These are phyloP conservation scores for Carallia pectinifolia DNA, from an alignment of 345 rosid genomes.

Conservation along the genomic window DNA sequence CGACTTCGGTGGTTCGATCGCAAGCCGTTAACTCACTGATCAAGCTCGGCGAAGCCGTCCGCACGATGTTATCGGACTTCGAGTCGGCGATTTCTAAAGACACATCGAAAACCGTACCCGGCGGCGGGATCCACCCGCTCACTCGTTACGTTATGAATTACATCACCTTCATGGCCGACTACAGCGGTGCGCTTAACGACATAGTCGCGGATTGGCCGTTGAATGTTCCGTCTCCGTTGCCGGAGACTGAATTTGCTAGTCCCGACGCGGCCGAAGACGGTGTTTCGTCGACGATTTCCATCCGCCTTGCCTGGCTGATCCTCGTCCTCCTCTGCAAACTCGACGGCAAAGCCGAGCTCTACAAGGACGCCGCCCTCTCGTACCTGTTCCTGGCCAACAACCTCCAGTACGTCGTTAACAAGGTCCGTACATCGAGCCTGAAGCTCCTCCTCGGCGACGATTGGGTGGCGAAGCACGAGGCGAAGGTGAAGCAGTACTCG, in stretches of 20 bases:
- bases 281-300: constrained; percentile 36
- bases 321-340: constrained; percentile 71
- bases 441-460: constrained; percentile 52
- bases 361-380: constrained; percentile 60
- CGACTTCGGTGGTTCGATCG: constrained; percentile 38
- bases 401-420: constrained; percentile 65
- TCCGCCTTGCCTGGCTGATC: constrained; percentile 60
- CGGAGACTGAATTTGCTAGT: constrained; percentile 46
- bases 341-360: constrained; percentile 56
- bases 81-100: constrained; percentile 60
- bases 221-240: constrained; percentile 36
- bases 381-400: constrained; percentile 78
- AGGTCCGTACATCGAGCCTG: constrained; percentile 56
- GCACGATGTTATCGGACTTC: constrained; percentile 51
- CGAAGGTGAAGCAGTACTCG: constrained; percentile 50
- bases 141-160: constrained; percentile 83
- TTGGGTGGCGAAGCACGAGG: constrained; percentile 60
- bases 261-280: constrained; percentile 29
- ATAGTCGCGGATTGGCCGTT: constrained; percentile 60
- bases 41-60: constrained; percentile 47
- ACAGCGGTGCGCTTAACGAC: constrained; percentile 44
- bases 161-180: constrained; percentile 62
- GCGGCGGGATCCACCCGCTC: constrained; percentile 80
- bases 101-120: constrained; percentile 46
- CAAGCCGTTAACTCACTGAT: constrained; percentile 45